A percentile compares a stretch with the other conserved stretches of the same genome.
phyloP scores from a whole-genome alignment of 106 monocot species.

The Narthecium ossifragum region DNA sequence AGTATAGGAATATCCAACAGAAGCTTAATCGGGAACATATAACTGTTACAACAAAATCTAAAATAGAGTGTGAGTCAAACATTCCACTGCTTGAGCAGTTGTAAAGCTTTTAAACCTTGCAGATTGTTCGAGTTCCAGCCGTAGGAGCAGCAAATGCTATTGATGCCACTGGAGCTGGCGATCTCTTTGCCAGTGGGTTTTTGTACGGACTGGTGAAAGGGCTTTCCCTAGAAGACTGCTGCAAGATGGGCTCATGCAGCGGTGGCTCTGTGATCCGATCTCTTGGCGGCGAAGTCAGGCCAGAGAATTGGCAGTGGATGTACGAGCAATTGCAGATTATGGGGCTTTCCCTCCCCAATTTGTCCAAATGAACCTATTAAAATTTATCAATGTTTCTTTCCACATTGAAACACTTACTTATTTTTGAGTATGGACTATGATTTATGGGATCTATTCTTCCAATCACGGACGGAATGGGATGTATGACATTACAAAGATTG shows the following conservation, averaged over 20 bases:
- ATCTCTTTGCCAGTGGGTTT: conserved; percentile 91
- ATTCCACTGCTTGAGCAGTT: too few relatives aligned
- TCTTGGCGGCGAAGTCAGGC: conserved; percentile 80
- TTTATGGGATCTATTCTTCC: too few relatives aligned
- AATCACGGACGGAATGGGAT: too few relatives aligned
- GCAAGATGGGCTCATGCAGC: conserved; percentile 71
- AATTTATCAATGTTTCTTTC: not conserved
- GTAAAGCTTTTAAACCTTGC: too few relatives aligned
- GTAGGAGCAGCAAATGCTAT: conserved; percentile 42
- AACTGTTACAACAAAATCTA: too few relatives aligned
- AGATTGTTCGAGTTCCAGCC: conserved; percentile 64
- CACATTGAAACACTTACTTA: not conserved
- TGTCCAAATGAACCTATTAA: conserved; percentile 6
- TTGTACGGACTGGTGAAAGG: conserved; percentile 84
- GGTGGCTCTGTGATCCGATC: conserved; percentile 66
- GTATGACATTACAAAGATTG: too few relatives aligned
- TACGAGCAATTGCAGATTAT: conserved; percentile 66
- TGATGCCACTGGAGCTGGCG: conserved; percentile 90
- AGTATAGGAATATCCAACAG: too few relatives aligned
- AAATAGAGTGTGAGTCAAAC: too few relatives aligned
- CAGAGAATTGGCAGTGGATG: conserved; percentile 97
- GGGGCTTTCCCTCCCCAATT: conserved; percentile 43
- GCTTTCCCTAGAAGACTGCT: conserved; percentile 70
- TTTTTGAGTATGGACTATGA: too few relatives aligned
- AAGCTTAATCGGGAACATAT: too few relatives aligned